Base-by-base conservation (phyloP, 208 protist species). In the Leishmania turanica region DNA sequence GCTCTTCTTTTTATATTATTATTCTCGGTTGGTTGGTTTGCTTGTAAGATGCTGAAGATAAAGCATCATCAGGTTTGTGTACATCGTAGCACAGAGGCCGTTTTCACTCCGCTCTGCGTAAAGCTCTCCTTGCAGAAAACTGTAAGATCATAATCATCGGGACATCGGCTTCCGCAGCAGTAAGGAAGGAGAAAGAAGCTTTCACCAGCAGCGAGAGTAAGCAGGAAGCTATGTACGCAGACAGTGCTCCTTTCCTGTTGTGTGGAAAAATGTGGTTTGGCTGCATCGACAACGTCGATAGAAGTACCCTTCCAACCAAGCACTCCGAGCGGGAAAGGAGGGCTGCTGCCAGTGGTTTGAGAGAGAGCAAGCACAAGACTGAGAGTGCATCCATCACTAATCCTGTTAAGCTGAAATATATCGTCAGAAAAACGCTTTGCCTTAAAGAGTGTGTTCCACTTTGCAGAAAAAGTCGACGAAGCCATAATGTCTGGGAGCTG, bases 351-450 rank as follows among this genome's bases (percentile, higher is more conserved):
- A 49, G 74, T 49, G 75, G 70, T 60, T 84, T 95, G 91, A 56
- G 86, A 88, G 34, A 95, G 31, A 64, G 85, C 81, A 40, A 95
- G 77, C 49, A 93, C 54, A 24, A 90, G 19, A 56, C 84, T 76
- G 1, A 77, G 70, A 19, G 84, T 42, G 31, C 37, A 76, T 64
- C 85, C 77, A 54, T 34, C 64, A 21, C 70, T 82, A 15, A 66
- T 77, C 77, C 88, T 93, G 47, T n/a, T 42, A 66, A 95, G 78
- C 42, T 72, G 82, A 11, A 89, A 79, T 54, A 89, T 53, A 37
- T 77, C n/a, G 42, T 87, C 75, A n/a, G 88, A 82, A 64, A 89
- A 70, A 21, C 86, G 82, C 27, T 80, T 86, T 58, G 71, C 53
- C 7, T 60, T 68, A 6, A 81, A 74, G 51, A 75, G 37, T 62